Evolutionary conservation across 257 asterid species (phyloP).

Genomic region (Coffea eugenioides): DNA sequence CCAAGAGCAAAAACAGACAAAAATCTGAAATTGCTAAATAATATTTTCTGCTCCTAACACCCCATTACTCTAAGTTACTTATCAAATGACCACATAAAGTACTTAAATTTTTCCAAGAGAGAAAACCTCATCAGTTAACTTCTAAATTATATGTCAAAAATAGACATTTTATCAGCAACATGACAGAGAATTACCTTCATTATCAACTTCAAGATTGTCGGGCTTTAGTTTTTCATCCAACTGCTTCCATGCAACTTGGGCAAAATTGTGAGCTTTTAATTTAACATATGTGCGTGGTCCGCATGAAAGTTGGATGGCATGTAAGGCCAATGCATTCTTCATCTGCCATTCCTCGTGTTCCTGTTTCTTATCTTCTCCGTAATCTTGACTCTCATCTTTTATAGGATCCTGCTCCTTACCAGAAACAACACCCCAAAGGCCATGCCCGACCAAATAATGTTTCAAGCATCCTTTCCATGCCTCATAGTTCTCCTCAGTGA

Average conservation of each 20-base stretch:
- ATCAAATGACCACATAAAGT: too few relatives aligned
- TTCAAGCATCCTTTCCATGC: too few relatives aligned
- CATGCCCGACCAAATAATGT: too few relatives aligned
- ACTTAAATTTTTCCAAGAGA: not conserved
- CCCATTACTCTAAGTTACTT: too few relatives aligned
- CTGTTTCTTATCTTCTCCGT: slow-evolving; percentile 5
- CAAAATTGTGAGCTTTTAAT: slow-evolving; percentile 27
- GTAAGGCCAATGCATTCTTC: too few relatives aligned
- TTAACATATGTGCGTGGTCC: slow-evolving; percentile 24
- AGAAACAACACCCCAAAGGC: too few relatives aligned
- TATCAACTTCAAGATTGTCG: not conserved
- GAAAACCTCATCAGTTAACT: not conserved
- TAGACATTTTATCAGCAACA: not conserved
- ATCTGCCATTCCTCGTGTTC: slow-evolving; percentile 33
- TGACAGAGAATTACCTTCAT: slow-evolving; percentile 17
- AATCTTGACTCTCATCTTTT: slow-evolving; percentile 22
- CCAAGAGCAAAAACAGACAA: too few relatives aligned
- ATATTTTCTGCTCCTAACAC: too few relatives aligned
- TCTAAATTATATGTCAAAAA: not conserved
- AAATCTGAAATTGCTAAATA: too few relatives aligned
- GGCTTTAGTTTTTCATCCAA: slow-evolving; percentile 28
- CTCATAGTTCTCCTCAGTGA: too few relatives aligned
- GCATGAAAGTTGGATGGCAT: too few relatives aligned
- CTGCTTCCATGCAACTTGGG: slow-evolving; percentile 34
- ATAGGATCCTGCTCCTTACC: slow-evolving; percentile 20